Base-by-base conservation (phyloP, 768 basidiomycete species). In the Thelephora ganbajun region DNA sequence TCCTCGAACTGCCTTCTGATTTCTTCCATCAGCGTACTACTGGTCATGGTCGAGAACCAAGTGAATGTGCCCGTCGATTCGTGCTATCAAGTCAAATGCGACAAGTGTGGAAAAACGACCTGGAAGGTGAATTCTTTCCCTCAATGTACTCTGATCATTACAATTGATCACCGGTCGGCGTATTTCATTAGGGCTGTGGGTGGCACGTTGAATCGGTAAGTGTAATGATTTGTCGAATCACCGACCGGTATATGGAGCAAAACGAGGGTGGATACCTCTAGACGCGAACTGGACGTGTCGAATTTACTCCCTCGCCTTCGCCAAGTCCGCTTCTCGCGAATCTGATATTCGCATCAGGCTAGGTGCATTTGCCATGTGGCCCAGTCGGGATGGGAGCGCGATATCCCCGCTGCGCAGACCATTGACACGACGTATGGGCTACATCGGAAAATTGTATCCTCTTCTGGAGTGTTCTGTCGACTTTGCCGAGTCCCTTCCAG, bases 91-190 rank as follows among this genome's bases (percentile, higher is more conserved):
- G 77, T 79, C 49, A 68, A 69, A 49, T 86, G 83, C 64, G 62
- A 61, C 45, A 66, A 61, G 50, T 86, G 83, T 61, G 70, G 71
- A 44, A 85, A 84, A 70, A 76, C 65, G 20, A 84, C 79, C 16
- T 86, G 83, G 84, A 68, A 59, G 67, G 83, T 83, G 59, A 57
- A 72, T 47, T 45, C 20, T 30, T 46, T 62, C 36, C 54, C 37
- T 54, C 43, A 33, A 50, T 53, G 39, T 46, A 51, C 51, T 43
- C 57, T 54, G 56, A 56, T 44, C 53, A 54, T 58, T 65, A 57
- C 51, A 30, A 16, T 19, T 35, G 19, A 34, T 35, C 45, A 19
- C 50, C 51, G 49, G 52, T 46, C 43, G 56, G 60, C 56, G 48
- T 47, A 53, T 50, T 46, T 52, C 45, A 45, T 44, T 66, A 85